Percentiles rank a stretch among this genome's conserved stretches.
Evolutionary conservation across 1,139 yeast genomes (phyloP).

Genomic region (Candida frijolesensis): DNA sequence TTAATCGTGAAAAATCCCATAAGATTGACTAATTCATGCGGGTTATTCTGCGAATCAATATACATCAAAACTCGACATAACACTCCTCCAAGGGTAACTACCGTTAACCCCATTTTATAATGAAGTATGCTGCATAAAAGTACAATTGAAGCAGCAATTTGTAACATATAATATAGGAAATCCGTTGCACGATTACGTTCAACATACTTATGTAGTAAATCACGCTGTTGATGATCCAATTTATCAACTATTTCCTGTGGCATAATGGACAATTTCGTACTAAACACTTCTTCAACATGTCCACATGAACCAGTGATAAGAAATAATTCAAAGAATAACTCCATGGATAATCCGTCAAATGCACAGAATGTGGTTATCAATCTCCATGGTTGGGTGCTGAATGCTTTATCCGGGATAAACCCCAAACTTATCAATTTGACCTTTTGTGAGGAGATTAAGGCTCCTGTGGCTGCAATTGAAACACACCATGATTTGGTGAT

Average conservation of each 20-base stretch:
- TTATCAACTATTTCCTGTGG: slow-evolving; percentile 21
- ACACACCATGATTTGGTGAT: slow-evolving; percentile 35
- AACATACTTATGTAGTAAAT: slow-evolving; percentile 18
- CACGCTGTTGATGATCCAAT: slow-evolving; percentile 21
- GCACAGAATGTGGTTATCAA: slow-evolving; percentile 37
- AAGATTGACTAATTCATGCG: slow-evolving; percentile 26
- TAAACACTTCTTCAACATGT: slow-evolving; percentile 23
- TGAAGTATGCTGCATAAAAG: slow-evolving; percentile 20
- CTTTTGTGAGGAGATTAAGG: slow-evolving; percentile 20
- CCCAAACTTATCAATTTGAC: slow-evolving; percentile 19
- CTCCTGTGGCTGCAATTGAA: slow-evolving; percentile 21
- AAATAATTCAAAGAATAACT: slow-evolving; percentile 23
- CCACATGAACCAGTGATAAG: slow-evolving; percentile 21
- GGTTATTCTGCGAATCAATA: slow-evolving; percentile 32
- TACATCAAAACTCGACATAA: slow-evolving; percentile 31
- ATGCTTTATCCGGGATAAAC: slow-evolving; percentile 28
- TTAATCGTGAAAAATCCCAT: slow-evolving; percentile 30
- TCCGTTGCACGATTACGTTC: slow-evolving; percentile 29
- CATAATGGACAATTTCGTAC: slow-evolving; percentile 17
- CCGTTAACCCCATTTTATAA: slow-evolving; percentile 17
- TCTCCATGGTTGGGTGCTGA: slow-evolving; percentile 39
- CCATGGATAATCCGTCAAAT: slow-evolving; percentile 30
- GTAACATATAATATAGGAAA: slow-evolving; percentile 31
- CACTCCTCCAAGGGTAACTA: slow-evolving; percentile 25
- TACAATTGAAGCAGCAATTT: slow-evolving; percentile 29